Conservation (phyloP, 116 monocot genomes). For the Phalaenopsis hybrid region DNA sequence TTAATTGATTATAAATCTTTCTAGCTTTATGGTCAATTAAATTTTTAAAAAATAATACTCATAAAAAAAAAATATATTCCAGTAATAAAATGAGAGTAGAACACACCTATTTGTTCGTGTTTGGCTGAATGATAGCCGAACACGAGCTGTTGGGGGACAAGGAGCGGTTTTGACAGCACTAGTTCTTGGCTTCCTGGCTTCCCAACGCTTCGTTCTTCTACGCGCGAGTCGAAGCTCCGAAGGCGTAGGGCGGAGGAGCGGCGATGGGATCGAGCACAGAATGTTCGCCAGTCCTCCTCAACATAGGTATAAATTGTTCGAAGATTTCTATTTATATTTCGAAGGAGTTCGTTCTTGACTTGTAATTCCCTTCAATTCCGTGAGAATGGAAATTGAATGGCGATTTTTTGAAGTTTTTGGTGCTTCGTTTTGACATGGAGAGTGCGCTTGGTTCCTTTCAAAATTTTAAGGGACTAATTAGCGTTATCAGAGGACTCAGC, state of each 20-base stretch:
- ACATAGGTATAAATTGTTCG: slow-evolving; percentile 33
- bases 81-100: too few relatives aligned
- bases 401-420: background rate
- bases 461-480: background rate
- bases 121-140: too few relatives aligned
- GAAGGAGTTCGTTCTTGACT: background rate
- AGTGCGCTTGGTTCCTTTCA: background rate
- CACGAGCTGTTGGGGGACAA: too few relatives aligned
- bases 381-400: background rate
- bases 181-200: background rate
- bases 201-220: background rate
- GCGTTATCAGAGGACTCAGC: background rate
- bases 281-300: slow-evolving; percentile 46
- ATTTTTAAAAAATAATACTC: too few relatives aligned
- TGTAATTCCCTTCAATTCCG: background rate
- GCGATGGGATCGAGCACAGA: slow-evolving; percentile 31
- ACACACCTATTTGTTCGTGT: too few relatives aligned
- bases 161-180: too few relatives aligned
- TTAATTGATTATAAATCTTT: too few relatives aligned
- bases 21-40: too few relatives aligned
- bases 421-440: background rate
- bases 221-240: slow-evolving; percentile 1
- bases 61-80: too few relatives aligned
- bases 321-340: background rate
- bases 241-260: slow-evolving; percentile 17